Percentiles rank a stretch among this genome's conserved stretches.
These are phyloP conservation scores for Diaporthe sp. DNA, from an alignment of 2,329 filamentous ascomycete species.

Conservation along the genomic window DNA sequence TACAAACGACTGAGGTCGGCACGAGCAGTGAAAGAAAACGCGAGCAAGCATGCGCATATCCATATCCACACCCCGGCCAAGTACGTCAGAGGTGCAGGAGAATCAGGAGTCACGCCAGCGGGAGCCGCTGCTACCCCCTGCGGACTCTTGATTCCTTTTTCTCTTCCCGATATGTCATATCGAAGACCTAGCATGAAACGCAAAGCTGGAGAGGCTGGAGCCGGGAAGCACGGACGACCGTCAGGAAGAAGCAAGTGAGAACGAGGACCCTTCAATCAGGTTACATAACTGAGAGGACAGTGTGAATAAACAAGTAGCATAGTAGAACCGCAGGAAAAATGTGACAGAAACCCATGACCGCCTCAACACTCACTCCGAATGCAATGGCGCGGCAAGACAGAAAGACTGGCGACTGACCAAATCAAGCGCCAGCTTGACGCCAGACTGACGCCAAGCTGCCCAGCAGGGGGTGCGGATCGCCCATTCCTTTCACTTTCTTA, in stretches of 20 bases:
- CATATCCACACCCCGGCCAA: not conserved
- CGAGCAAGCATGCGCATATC: conserved; percentile 13
- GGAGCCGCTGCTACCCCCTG: conserved; percentile 23
- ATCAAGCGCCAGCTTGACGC: conserved; percentile 20
- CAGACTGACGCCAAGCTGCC: not conserved
- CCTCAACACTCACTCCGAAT: not conserved
- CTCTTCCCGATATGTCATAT: conserved; percentile 16
- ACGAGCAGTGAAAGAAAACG: conserved; percentile 19
- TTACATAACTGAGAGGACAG: not conserved
- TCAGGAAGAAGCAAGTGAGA: conserved; percentile 31
- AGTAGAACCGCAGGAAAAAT: not conserved
- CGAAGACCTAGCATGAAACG: conserved; percentile 11
- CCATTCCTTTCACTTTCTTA: not conserved
- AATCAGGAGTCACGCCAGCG: conserved; percentile 23
- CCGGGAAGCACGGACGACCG: conserved; percentile 22
- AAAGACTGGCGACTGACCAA: not conserved
- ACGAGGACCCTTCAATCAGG: not conserved
- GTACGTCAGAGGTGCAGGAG: conserved; percentile 31
- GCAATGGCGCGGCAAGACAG: not conserved
- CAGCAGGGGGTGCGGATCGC: not conserved
- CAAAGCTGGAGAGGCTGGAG: not conserved
- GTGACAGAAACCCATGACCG: not conserved
- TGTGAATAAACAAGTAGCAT: not conserved
- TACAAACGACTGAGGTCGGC: conserved; percentile 29
- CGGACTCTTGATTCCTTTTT: conserved; percentile 23